A percentile compares a stretch with the other conserved stretches of the same genome.
These are phyloP conservation scores for Fragaria iinumae DNA, from an alignment of 306 rosid species.

Conservation along the genomic window DNA sequence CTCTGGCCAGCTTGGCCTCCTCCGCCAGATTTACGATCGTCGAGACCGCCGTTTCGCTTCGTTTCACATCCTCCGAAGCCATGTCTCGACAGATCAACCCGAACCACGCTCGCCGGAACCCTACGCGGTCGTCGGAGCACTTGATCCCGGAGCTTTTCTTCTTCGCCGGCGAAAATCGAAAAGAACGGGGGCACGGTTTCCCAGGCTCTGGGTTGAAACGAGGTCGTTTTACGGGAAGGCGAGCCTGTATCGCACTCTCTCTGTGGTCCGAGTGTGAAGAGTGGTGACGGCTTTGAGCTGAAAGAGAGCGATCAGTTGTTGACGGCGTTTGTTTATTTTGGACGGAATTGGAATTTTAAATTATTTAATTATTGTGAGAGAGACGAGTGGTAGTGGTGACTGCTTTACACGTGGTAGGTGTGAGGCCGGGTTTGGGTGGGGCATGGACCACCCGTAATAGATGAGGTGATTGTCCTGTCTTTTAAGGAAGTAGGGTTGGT, in stretches of 20 bases:
- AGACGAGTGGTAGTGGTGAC: not conserved
- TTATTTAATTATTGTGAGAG: not conserved
- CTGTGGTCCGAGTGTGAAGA: not conserved
- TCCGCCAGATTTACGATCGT: constrained; percentile 84
- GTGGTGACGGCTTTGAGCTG: constrained; percentile 22
- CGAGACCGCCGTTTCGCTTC: constrained; percentile 73
- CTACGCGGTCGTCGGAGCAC: constrained; percentile 17
- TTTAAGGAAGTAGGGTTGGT: not conserved
- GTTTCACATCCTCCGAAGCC: constrained; percentile 96
- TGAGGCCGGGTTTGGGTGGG: not conserved
- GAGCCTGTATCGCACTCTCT: constrained; percentile 4
- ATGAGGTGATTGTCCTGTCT: not conserved
- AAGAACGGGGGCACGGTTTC: not conserved
- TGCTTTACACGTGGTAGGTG: constrained; percentile 12
- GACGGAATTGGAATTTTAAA: not conserved
- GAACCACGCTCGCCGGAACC: constrained; percentile 4
- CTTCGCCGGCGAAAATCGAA: constrained; percentile 22
- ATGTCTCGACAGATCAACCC: constrained; percentile 22
- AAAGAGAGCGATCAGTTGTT: not conserved
- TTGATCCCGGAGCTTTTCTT: not conserved
- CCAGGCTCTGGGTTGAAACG: not conserved
- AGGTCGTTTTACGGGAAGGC: constrained; percentile 21
- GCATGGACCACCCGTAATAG: not conserved
- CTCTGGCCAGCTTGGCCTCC: constrained; percentile 92
- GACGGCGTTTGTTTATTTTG: constrained; percentile 20